Base-by-base conservation (phyloP, 2,329 filamentous ascomycete species). In the Colletotrichum limetticola region DNA sequence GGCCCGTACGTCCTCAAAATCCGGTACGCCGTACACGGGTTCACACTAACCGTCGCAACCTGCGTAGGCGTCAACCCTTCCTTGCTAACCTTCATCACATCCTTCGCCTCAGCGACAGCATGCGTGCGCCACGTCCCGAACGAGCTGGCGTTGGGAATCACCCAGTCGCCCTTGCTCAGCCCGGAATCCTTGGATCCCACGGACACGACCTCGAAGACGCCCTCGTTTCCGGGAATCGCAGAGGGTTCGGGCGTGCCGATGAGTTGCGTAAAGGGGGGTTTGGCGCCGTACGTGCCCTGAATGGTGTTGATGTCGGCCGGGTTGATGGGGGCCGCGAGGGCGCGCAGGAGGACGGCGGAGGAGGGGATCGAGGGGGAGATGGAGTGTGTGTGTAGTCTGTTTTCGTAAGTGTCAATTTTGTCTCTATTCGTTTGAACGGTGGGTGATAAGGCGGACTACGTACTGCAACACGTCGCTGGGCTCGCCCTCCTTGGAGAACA, bases 241-340 rank as follows among this genome's bases (percentile, higher is more conserved):
- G 93, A 90, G 2, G 95, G 95, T 28, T 91, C 86, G 1, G 91
- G 76, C 0, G 95, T 98, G 69, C 95, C 94, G 67, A 99, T 90
- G 1, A 90, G 83, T 6, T 91, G 92, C 22, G 91, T 92, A 83
- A 97, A 95, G 57, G 89, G 86, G 0, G 95, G 95, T 81, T 95
- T 95, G 58, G 91, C 91, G 74, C 96, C 96, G 85, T 99, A 99
- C 4, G 96, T 95, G 76, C 97, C 97, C 86, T 99, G 97, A 79
- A 99, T 94, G 79, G 96, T 96, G 87, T 99, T 99, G 83, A 99
- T 94, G 85, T 99, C 97, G 79, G 97, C 95, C 28, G 97, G 97
- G 85, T 99, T 99, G 83, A 99, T 94, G 70, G 97, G 95, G 1
- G 95, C 91, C 37, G 95, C 94, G 78, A 99, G 94, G 78, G 97